A percentile compares a stretch with the other conserved stretches of the same genome.
phyloP scores from a whole-genome alignment of 768 basidiomycete genomes.

The Lactarius deliciosus region DNA sequence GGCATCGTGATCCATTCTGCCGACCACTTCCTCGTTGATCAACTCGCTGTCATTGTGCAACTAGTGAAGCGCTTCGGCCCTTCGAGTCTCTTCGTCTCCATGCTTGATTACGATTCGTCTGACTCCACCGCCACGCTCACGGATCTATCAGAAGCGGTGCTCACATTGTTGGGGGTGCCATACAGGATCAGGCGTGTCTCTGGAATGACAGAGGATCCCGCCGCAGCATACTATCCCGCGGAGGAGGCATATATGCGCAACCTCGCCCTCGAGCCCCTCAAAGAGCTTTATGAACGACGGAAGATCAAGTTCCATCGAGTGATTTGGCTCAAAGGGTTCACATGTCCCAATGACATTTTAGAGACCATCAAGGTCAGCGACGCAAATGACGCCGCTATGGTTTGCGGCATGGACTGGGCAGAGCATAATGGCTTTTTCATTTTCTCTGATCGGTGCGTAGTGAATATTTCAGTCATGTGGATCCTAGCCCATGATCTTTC shows the following conservation, averaged over 20 bases:
- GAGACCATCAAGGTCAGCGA: slow-evolving; percentile 92
- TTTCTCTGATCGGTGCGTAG: slow-evolving; percentile 83
- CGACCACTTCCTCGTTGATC: slow-evolving; percentile 98
- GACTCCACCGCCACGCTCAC: slow-evolving; percentile 94
- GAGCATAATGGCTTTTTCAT: slow-evolving; percentile 97
- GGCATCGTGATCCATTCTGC: slow-evolving; percentile 96
- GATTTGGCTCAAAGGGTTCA: slow-evolving; percentile 98
- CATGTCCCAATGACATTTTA: slow-evolving; percentile 96
- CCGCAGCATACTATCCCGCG: slow-evolving; percentile 89
- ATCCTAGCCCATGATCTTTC: slow-evolving; percentile 1
- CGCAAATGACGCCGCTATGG: slow-evolving; percentile 93
- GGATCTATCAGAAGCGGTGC: slow-evolving; percentile 92
- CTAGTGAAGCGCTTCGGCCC: slow-evolving; percentile 89
- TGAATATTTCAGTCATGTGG: not conserved
- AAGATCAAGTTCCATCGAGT: slow-evolving; percentile 86
- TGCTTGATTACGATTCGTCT: slow-evolving; percentile 94
- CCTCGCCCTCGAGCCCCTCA: slow-evolving; percentile 85
- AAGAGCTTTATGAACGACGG: slow-evolving; percentile 74
- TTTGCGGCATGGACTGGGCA: slow-evolving; percentile 99
- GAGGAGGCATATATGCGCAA: slow-evolving; percentile 96
- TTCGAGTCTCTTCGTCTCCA: slow-evolving; percentile 90
- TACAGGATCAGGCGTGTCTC: slow-evolving; percentile 92
- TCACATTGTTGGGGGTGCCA: slow-evolving; percentile 89
- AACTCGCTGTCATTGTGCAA: slow-evolving; percentile 96
- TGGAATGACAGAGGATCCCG: slow-evolving; percentile 87